These are phyloP conservation scores for Naganishia onofrii DNA, from an alignment of 768 basidiomycete species.

Conservation along the genomic window DNA sequence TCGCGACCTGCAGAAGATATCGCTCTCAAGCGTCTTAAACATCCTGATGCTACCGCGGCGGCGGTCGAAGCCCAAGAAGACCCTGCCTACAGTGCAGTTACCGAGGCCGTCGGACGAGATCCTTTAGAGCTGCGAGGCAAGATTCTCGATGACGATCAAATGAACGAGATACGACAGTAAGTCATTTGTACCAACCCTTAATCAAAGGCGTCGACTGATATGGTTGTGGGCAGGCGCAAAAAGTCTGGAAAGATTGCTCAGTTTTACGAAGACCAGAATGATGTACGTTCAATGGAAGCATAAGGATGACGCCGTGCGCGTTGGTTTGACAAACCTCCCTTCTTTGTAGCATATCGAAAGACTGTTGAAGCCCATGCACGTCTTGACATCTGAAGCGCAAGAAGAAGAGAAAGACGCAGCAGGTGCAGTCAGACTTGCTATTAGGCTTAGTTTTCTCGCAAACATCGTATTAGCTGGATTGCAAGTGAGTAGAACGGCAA, in stretches of 20 bases:
- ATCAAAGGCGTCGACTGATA: not conserved
- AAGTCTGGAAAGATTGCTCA: constrained; percentile 42
- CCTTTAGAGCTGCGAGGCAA: constrained; percentile 44
- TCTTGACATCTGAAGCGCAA: constrained; percentile 77
- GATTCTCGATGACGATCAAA: constrained; percentile 41
- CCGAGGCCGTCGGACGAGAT: constrained; percentile 49
- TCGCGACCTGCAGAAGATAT: not conserved
- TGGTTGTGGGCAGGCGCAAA: constrained; percentile 33
- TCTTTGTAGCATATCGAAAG: constrained; percentile 68
- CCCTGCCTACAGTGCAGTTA: not conserved
- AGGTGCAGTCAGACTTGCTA: constrained; percentile 71
- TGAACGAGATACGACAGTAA: constrained; percentile 45
- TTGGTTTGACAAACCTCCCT: constrained; percentile 18
- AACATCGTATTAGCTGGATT: constrained; percentile 72
- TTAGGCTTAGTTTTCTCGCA: constrained; percentile 74
- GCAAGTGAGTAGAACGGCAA: constrained; percentile 58
- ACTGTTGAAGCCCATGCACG: constrained; percentile 87
- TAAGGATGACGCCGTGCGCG: not conserved
- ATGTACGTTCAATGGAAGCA: not conserved
- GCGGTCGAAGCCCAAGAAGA: constrained; percentile 26
- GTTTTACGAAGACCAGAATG: constrained; percentile 51
- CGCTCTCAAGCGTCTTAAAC: constrained; percentile 6
- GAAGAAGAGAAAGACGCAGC: constrained; percentile 66
- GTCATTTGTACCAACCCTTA: constrained; percentile 8
- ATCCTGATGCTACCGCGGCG: not conserved